Evolutionary conservation across 2,329 filamentous ascomycete genomes (phyloP).

Genomic region (Clarireedia hainanense): DNA sequence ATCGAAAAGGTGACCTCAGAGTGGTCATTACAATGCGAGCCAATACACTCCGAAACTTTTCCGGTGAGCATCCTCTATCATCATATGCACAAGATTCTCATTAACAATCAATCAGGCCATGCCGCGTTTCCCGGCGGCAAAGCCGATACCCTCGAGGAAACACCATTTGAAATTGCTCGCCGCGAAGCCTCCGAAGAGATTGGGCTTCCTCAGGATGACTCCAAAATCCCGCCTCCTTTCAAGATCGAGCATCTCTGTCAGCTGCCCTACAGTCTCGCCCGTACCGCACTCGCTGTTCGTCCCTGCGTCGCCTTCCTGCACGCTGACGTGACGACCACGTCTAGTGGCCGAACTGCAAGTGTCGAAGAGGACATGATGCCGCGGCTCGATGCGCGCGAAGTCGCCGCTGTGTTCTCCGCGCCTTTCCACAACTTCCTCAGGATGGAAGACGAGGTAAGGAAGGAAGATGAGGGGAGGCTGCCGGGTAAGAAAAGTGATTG

Average conservation of each 20-base stretch:
- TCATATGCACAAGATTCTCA: too few species aligned
- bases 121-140: slow-evolving; percentile 80
- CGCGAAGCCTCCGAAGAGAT: slow-evolving; percentile 92
- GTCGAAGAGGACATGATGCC: slow-evolving; percentile 70
- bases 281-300: slow-evolving; percentile 65
- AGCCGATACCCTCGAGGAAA: slow-evolving; percentile 49
- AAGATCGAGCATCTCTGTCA: slow-evolving; percentile 80
- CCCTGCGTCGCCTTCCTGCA: slow-evolving; percentile 75
- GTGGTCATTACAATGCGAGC: slow-evolving; percentile 64
- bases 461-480: slow-evolving; percentile 22
- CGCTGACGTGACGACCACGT: slow-evolving; percentile 38
- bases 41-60: slow-evolving; percentile 55
- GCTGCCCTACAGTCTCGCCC: slow-evolving; percentile 67
- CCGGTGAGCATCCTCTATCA: slow-evolving; percentile 40
- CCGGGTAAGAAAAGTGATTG: slow-evolving; percentile 41
- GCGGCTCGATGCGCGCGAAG: slow-evolving; percentile 77
- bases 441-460: slow-evolving; percentile 44
- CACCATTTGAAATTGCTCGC: slow-evolving; percentile 72
- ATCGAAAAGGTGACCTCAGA: slow-evolving; percentile 68
- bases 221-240: slow-evolving; percentile 66
- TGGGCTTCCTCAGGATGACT: slow-evolving; percentile 67
- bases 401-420: slow-evolving; percentile 88
- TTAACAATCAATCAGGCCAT: slow-evolving; percentile 37
- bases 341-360: slow-evolving; percentile 33
- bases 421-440: slow-evolving; percentile 78